Percentiles rank a stretch among this genome's conserved stretches.
Conservation (phyloP, 208 protist genomes). For the Leptomonas seymouri region DNA sequence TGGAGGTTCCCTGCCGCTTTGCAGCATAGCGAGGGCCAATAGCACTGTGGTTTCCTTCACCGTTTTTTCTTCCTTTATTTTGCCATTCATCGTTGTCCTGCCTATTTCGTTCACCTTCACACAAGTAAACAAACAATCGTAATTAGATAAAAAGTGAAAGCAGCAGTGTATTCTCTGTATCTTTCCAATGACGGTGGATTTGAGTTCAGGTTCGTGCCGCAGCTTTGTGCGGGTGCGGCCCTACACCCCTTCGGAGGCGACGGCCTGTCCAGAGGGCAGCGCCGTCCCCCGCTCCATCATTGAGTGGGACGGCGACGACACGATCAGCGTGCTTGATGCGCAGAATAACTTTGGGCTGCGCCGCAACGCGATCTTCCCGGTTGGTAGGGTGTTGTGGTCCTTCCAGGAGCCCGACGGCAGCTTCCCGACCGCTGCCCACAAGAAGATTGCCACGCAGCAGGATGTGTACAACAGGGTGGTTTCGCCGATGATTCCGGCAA, state of each 20-base stretch:
- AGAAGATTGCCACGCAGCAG: constrained; percentile 52
- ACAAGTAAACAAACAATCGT: too few relatives aligned
- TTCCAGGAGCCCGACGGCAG: constrained; percentile 54
- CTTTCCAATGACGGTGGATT: constrained; percentile 18
- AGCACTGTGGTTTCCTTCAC: too few relatives aligned
- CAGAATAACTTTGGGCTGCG: constrained; percentile 65
- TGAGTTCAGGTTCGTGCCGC: constrained; percentile 36
- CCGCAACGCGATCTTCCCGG: constrained; percentile 63
- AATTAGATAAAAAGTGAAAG: too few relatives aligned
- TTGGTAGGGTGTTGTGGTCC: constrained; percentile 71
- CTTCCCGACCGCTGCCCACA: constrained; percentile 24
- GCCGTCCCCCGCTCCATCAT: constrained; percentile 73
- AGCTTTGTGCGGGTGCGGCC: constrained; percentile 81
- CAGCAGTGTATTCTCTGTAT: too few relatives aligned
- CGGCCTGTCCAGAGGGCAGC: constrained; percentile 66
- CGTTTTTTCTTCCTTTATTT: too few relatives aligned
- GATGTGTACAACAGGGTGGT: constrained; percentile 73
- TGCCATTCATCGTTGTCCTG: neutral
- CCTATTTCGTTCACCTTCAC: too few relatives aligned
- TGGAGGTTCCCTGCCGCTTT: too few relatives aligned
- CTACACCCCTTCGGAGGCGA: constrained; percentile 69
- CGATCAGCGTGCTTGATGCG: constrained; percentile 69
- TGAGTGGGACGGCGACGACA: constrained; percentile 54
- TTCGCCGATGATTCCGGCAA: constrained; percentile 53
- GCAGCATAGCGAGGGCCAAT: too few relatives aligned